Conservation (phyloP, 768 basidiomycete genomes). For the Kwoniella sp. region DNA sequence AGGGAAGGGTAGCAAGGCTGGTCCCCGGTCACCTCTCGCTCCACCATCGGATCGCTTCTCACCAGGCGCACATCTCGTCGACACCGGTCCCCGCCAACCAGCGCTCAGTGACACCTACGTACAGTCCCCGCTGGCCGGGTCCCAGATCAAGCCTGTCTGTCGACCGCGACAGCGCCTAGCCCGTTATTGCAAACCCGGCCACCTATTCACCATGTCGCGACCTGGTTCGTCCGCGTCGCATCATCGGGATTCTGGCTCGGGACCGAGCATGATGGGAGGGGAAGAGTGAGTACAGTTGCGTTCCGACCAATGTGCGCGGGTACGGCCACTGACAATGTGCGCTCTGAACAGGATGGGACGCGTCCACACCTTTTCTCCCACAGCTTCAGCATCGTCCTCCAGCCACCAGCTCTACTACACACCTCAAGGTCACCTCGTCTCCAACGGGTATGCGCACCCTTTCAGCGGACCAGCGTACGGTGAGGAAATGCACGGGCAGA, state of each 20-base stretch:
- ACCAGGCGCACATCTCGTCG: no score
- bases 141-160: slow-evolving; percentile 1
- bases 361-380: slow-evolving; percentile 19
- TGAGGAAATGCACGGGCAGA: slow-evolving; percentile 12
- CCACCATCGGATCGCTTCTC: no score
- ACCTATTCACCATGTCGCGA: slow-evolving; percentile 6
- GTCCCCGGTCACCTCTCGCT: no score
- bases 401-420: slow-evolving; percentile 11
- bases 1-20: slow-evolving; percentile 1
- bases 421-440: slow-evolving; percentile 6
- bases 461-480: slow-evolving; percentile 3
- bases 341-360: slow-evolving; percentile 12
- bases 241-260: slow-evolving; percentile 7
- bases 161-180: slow-evolving; percentile 7
- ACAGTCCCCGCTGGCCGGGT: no score
- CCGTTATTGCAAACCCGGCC: background rate
- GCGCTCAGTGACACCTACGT: background rate
- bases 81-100: background rate
- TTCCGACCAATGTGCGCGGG: background rate
- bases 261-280: slow-evolving; percentile 12
- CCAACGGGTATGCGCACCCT: background rate
- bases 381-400: slow-evolving; percentile 12
- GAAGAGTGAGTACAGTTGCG: slow-evolving; percentile 8
- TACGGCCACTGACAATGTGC: background rate
- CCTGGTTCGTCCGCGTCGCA: slow-evolving; percentile 6